These are phyloP conservation scores for Plectosphaerella plurivora DNA, from an alignment of 2,329 filamentous ascomycete species.

Conservation along the genomic window DNA sequence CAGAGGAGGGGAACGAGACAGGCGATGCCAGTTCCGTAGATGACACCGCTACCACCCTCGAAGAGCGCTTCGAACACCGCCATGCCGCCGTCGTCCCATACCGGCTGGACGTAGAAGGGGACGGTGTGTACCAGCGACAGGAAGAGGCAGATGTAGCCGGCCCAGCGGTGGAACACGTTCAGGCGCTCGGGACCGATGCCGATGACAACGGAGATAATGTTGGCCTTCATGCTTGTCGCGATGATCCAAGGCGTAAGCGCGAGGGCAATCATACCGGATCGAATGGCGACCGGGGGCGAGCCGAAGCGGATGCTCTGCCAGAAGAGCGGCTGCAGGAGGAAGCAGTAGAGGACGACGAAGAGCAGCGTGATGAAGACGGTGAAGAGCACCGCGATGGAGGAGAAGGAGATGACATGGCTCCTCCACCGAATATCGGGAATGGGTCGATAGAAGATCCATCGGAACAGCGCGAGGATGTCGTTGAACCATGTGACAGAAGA, in stretches of 20 bases:
- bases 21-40: conserved; percentile 83
- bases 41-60: conserved; percentile 56
- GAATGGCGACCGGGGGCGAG: conserved; percentile 81
- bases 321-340: conserved; percentile 83
- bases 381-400: conserved; percentile 68
- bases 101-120: conserved; percentile 84
- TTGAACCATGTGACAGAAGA: conserved; percentile 73
- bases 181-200: conserved; percentile 89
- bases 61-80: conserved; percentile 68
- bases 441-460: conserved; percentile 86
- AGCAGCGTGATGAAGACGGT: conserved; percentile 64
- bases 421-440: conserved; percentile 69
- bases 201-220: conserved; percentile 76
- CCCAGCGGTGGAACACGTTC: conserved; percentile 91
- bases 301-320: conserved; percentile 83
- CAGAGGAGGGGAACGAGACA: conserved; percentile 77
- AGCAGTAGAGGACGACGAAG: conserved; percentile 77
- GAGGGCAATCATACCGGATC: conserved; percentile 87
- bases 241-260: conserved; percentile 92
- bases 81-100: conserved; percentile 76
- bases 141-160: conserved; percentile 79
- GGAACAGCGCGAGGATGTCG: conserved; percentile 73
- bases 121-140: conserved; percentile 79
- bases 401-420: conserved; percentile 70
- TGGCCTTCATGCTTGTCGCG: conserved; percentile 85